These are phyloP conservation scores for Huntiella decipiens DNA, from an alignment of 2,329 filamentous ascomycete genomes.

Conservation along the genomic window DNA sequence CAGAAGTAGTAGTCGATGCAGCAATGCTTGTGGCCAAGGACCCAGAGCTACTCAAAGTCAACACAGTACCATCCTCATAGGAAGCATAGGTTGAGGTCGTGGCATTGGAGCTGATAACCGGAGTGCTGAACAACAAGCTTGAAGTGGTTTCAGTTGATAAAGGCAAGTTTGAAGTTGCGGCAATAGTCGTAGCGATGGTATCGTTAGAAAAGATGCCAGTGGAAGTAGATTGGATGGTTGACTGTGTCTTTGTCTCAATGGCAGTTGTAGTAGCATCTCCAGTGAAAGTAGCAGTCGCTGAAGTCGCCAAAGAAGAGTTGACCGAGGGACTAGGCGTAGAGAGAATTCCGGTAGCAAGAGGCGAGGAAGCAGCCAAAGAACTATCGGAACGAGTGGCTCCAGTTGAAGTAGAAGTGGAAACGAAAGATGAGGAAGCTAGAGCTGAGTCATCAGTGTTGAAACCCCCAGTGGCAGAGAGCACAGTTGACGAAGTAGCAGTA, in stretches of 20 bases:
- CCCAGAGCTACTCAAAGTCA: too few species aligned
- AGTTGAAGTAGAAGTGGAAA: not conserved
- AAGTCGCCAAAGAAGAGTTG: not conserved
- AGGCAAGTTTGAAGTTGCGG: too few species aligned
- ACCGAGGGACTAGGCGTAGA: not conserved
- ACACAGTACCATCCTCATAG: too few species aligned
- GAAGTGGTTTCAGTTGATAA: not conserved
- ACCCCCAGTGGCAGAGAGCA: too few species aligned
- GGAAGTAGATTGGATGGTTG: not conserved
- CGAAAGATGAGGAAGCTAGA: not conserved
- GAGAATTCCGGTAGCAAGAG: too few species aligned
- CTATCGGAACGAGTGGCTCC: too few species aligned
- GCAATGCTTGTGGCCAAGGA: too few species aligned
- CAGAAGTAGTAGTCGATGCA: too few species aligned
- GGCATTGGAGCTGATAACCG: not conserved
- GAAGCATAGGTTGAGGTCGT: too few species aligned
- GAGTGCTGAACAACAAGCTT: not conserved
- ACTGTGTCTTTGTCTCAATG: too few species aligned
- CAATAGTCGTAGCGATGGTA: not conserved
- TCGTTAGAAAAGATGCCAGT: not conserved
- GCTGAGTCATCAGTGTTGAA: not conserved
- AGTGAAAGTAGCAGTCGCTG: not conserved
- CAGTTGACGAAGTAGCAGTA: too few species aligned
- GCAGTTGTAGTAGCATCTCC: not conserved
- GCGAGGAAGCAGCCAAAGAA: too few species aligned